A percentile compares a stretch with the other conserved stretches of the same genome.
phyloP scores from a whole-genome alignment of 1,139 yeast species.

The Yamadazyma epiphylla region DNA sequence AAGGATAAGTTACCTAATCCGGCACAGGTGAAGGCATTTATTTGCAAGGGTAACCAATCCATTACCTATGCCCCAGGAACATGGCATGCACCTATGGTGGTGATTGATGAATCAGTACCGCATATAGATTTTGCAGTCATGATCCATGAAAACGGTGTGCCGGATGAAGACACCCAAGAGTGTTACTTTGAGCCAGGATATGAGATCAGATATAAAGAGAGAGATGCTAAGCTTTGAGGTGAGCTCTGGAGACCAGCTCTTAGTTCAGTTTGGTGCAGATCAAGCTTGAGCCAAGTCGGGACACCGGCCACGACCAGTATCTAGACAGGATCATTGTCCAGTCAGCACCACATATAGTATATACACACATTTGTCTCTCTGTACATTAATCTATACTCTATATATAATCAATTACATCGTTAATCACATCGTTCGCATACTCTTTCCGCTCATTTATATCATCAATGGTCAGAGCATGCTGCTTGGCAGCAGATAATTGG shows the following conservation, averaged over 20 bases:
- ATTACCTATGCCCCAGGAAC: slow-evolving; percentile 77
- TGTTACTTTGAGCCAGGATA: slow-evolving; percentile 64
- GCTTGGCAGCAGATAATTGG: slow-evolving; percentile 30
- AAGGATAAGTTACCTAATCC: slow-evolving; percentile 57
- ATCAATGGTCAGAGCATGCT: slow-evolving; percentile 19
- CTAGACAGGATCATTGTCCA: slow-evolving; percentile 1
- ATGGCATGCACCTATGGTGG: slow-evolving; percentile 93
- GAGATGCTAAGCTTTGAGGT: slow-evolving; percentile 14
- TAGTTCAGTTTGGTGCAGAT: too few relatives aligned
- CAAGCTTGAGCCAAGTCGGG: too few relatives aligned
- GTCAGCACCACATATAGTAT: too few relatives aligned
- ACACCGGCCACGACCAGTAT: neutral
- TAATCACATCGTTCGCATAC: slow-evolving; percentile 32
- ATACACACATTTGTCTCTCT: too few relatives aligned
- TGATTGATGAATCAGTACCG: slow-evolving; percentile 47
- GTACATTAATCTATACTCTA: too few relatives aligned
- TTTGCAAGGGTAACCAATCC: slow-evolving; percentile 80
- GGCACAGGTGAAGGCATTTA: slow-evolving; percentile 56
- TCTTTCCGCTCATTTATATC: slow-evolving; percentile 20
- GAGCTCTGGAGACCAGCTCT: slow-evolving; percentile 1
- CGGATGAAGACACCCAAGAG: slow-evolving; percentile 82
- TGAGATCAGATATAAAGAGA: slow-evolving; percentile 25
- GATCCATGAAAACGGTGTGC: slow-evolving; percentile 76
- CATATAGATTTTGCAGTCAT: slow-evolving; percentile 78
- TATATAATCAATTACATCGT: slow-evolving; percentile 36